Conservation (phyloP, 2,329 filamentous ascomycete genomes). For the Colletotrichum viniferum region DNA sequence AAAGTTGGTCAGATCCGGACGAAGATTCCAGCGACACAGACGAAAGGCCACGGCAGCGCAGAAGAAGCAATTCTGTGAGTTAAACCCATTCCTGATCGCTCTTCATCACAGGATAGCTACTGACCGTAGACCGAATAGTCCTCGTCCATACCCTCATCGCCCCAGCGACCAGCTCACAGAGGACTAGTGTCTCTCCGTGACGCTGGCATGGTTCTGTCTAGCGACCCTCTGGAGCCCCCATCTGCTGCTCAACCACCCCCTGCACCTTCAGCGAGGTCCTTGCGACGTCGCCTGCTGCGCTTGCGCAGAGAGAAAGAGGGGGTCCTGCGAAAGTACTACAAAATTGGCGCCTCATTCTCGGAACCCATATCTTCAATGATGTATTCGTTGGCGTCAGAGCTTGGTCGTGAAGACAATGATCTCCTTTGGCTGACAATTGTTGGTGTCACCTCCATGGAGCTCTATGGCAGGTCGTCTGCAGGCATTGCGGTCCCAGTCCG, state of each 20-base stretch:
- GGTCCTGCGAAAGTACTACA: conserved; percentile 82
- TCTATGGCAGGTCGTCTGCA: conserved; percentile 85
- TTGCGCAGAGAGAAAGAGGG: conserved; percentile 79
- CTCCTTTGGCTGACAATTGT: conserved; percentile 94
- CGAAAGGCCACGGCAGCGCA: conserved; percentile 76
- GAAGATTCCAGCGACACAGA: conserved; percentile 75
- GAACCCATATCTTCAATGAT: conserved; percentile 94
- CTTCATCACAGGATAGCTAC: background rate
- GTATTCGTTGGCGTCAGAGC: conserved; percentile 91
- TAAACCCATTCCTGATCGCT: background rate
- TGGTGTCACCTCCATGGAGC: conserved; percentile 90
- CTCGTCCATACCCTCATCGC: conserved; percentile 69
- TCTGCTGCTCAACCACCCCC: conserved; percentile 63
- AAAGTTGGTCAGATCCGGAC: conserved; percentile 72
- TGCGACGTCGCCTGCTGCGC: conserved; percentile 75
- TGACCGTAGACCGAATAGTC: conserved; percentile 51
- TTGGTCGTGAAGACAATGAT: conserved; percentile 96
- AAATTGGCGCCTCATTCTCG: conserved; percentile 85
- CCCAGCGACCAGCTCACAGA: conserved; percentile 62
- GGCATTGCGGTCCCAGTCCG: conserved; percentile 70
- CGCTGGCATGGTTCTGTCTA: conserved; percentile 49
- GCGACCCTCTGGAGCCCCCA: conserved; percentile 56
- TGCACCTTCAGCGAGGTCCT: conserved; percentile 70
- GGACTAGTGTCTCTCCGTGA: conserved; percentile 63
- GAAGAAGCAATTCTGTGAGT: conserved; percentile 86